phyloP scores from a whole-genome alignment of 2,329 filamentous ascomycete genomes.

The Ustulina deusta region DNA sequence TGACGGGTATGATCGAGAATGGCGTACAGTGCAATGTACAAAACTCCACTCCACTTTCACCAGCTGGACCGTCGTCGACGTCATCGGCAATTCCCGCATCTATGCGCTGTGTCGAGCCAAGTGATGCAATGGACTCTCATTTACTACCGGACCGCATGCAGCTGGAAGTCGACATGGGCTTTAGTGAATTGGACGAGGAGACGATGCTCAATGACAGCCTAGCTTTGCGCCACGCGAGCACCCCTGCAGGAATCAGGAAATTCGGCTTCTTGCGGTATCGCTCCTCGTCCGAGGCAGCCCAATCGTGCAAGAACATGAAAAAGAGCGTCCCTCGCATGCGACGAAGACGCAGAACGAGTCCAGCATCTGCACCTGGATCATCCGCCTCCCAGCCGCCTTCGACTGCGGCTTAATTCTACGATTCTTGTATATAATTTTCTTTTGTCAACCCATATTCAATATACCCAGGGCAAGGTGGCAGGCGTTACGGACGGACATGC shows the following conservation, averaged over 20 bases:
- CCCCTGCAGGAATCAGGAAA: constrained; percentile 45
- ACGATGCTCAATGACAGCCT: constrained; percentile 35
- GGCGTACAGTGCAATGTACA: constrained; percentile 50
- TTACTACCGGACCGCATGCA: constrained; percentile 35
- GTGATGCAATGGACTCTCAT: constrained; percentile 33
- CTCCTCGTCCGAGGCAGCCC: constrained; percentile 47
- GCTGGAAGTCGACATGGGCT: constrained; percentile 44
- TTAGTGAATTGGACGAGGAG: constrained; percentile 39
- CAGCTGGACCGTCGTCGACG: constrained; percentile 27
- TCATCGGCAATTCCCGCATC: constrained; percentile 15
- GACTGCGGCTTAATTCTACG: constrained; percentile 31
- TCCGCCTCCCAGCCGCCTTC: constrained; percentile 29
- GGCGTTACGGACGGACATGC: constrained; percentile 38
- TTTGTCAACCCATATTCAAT: constrained; percentile 39
- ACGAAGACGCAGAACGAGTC: constrained; percentile 40
- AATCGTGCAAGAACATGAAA: constrained; percentile 48
- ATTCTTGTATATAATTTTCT: constrained; percentile 31
- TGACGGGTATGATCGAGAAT: constrained; percentile 49
- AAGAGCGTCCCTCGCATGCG: constrained; percentile 49
- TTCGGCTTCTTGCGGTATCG: constrained; percentile 45
- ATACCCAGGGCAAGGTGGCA: constrained; percentile 45
- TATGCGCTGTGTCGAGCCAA: constrained; percentile 22
- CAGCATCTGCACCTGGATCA: constrained; percentile 23
- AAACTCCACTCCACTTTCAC: constrained; percentile 37
- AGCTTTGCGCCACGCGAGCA: constrained; percentile 42